Conservation (phyloP, 2,329 filamentous ascomycete species). For the Seiridium cupressi region DNA sequence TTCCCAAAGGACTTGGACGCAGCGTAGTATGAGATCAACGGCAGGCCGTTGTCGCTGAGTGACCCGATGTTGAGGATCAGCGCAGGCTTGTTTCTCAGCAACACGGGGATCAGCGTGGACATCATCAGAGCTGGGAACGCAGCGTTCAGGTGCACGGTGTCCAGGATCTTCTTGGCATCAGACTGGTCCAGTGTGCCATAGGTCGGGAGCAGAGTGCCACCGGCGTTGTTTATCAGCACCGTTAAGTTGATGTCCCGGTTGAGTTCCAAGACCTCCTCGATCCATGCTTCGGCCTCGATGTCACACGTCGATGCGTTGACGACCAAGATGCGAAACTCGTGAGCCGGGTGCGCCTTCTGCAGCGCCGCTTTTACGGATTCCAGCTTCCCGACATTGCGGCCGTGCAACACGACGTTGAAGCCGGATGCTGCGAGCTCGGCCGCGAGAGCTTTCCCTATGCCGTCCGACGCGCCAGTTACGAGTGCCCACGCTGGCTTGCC, state of each 20-base stretch:
- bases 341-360: slow-evolving; percentile 29
- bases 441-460: slow-evolving; percentile 48
- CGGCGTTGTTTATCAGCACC: slow-evolving; percentile 57
- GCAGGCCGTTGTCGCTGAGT: slow-evolving; percentile 40
- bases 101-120: slow-evolving; percentile 39
- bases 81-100: slow-evolving; percentile 37
- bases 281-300: neutral
- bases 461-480: slow-evolving; percentile 48
- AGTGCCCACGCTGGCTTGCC: slow-evolving; percentile 37
- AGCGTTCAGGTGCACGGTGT: slow-evolving; percentile 45
- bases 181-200: slow-evolving; percentile 35
- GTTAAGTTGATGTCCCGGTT: slow-evolving; percentile 40
- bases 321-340: slow-evolving; percentile 35
- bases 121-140: slow-evolving; percentile 50
- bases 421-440: slow-evolving; percentile 45
- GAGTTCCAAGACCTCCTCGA: slow-evolving; percentile 8
- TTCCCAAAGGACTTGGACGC: slow-evolving; percentile 44
- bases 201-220: slow-evolving; percentile 32
- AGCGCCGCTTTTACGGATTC: slow-evolving; percentile 33
- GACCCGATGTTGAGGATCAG: slow-evolving; percentile 52
- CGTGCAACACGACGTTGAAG: slow-evolving; percentile 56
- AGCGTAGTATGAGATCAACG: slow-evolving; percentile 44
- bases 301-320: slow-evolving; percentile 33
- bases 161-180: slow-evolving; percentile 33
- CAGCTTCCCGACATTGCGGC: slow-evolving; percentile 45